phyloP scores from a whole-genome alignment of 139 green algal species.

The Parachlorella kessleri region DNA sequence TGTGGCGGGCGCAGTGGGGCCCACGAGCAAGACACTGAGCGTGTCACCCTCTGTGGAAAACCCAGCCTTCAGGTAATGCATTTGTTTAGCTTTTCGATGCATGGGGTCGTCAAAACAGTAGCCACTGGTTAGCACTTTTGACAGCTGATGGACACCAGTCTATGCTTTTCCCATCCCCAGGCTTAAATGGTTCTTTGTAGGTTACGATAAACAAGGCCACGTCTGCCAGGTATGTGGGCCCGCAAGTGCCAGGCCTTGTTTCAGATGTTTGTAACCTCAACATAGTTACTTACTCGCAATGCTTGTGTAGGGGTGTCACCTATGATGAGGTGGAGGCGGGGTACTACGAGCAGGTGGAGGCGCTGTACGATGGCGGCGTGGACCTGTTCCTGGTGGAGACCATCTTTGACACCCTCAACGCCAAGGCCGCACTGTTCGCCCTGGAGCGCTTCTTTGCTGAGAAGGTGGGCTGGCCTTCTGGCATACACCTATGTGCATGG shows the following conservation, averaged over 20 bases:
- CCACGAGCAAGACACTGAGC: constrained; percentile 96
- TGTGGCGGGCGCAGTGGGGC: constrained; percentile 93
- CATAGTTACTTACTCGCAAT: no score
- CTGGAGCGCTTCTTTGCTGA: constrained; percentile 94
- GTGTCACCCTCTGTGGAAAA: constrained; percentile 98
- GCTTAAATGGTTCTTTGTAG: no score
- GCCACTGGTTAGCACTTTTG: no score
- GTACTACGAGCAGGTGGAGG: constrained; percentile 92
- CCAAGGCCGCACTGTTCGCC: constrained; percentile 94
- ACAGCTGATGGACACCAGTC: no score
- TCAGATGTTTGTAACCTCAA: no score
- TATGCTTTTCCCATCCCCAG: no score
- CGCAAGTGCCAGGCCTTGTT: no score
- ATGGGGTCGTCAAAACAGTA: no score
- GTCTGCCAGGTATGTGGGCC: no score
- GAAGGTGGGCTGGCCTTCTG: neutral
- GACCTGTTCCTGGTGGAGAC: constrained; percentile 99
- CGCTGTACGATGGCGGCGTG: constrained; percentile 88
- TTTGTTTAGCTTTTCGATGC: neutral
- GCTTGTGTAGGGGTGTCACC: constrained; percentile 78
- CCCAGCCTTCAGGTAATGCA: constrained; percentile 74
- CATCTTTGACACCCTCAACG: constrained; percentile 99
- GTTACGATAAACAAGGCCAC: no score
- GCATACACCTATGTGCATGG: no score
- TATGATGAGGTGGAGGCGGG: constrained; percentile 96